Conservation (phyloP, 1,284 basidiomycete genomes). For the Golubevia pallescens region DNA sequence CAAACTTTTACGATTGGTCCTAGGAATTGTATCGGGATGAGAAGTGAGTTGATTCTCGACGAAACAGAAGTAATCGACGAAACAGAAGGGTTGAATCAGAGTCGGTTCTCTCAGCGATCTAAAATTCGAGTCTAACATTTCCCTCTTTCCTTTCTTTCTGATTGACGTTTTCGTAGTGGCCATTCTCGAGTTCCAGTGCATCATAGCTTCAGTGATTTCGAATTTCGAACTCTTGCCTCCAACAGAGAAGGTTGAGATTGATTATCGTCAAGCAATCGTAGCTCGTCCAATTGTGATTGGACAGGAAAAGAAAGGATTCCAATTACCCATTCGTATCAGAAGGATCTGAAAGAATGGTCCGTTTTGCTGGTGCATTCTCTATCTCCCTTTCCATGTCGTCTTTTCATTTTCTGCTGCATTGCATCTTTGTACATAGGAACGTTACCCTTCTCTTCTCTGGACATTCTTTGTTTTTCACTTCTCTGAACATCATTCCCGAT, state of each 20-base stretch:
- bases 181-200: conserved; percentile 3
- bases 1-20: conserved; percentile 4
- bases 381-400: too few relatives aligned
- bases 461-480: too few relatives aligned
- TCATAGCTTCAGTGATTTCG: conserved; percentile 1
- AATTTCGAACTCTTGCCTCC: conserved; percentile 7
- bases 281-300: conserved; percentile 5
- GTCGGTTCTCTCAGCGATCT: too few relatives aligned
- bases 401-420: too few relatives aligned
- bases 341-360: not conserved
- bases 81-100: too few relatives aligned
- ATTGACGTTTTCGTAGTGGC: not conserved
- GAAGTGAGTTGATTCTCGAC: not conserved
- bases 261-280: conserved; percentile 1
- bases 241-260: not conserved
- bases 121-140: not conserved
- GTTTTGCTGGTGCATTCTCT: too few relatives aligned
- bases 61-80: too few relatives aligned
- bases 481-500: too few relatives aligned
- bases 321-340: conserved; percentile 5
- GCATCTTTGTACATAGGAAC: too few relatives aligned
- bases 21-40: conserved; percentile 3
- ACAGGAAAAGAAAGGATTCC: conserved; percentile 1
- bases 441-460: too few relatives aligned
- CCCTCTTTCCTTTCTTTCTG: not conserved